These are phyloP conservation scores for Boletus pseudo-olivaceus DNA, from an alignment of 768 basidiomycete genomes.

Conservation along the genomic window DNA sequence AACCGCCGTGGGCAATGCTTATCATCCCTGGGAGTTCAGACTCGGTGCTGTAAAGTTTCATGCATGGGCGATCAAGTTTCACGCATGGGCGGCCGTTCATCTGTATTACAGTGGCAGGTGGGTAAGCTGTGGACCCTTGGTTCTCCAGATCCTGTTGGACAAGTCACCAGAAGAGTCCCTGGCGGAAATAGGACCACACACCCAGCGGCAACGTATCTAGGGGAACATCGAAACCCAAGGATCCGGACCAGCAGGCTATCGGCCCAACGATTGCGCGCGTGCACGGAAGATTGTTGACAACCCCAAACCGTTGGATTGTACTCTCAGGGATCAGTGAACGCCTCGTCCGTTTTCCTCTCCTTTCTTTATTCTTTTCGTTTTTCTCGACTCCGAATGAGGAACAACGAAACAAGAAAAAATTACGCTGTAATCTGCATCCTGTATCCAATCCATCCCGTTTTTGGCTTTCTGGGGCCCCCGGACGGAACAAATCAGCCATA, in stretches of 20 bases:
- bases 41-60: neutral
- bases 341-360: too few species aligned
- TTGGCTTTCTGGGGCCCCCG: neutral
- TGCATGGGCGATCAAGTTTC: neutral
- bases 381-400: neutral
- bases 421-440: neutral
- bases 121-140: neutral
- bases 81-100: neutral
- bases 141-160: neutral
- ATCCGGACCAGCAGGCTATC: too few species aligned
- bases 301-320: too few species aligned
- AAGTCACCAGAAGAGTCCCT: neutral
- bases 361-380: neutral
- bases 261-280: too few species aligned
- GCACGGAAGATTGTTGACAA: too few species aligned
- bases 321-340: too few species aligned
- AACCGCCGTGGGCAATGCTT: neutral
- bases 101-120: neutral
- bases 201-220: too few species aligned
- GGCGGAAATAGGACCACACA: too few species aligned
- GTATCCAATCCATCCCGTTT: neutral
- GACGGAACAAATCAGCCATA: neutral
- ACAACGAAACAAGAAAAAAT: neutral
- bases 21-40: neutral
- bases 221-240: neutral